Conservation (phyloP, 2,329 filamentous ascomycete genomes). For the Pseudohalonectria lignicola region DNA sequence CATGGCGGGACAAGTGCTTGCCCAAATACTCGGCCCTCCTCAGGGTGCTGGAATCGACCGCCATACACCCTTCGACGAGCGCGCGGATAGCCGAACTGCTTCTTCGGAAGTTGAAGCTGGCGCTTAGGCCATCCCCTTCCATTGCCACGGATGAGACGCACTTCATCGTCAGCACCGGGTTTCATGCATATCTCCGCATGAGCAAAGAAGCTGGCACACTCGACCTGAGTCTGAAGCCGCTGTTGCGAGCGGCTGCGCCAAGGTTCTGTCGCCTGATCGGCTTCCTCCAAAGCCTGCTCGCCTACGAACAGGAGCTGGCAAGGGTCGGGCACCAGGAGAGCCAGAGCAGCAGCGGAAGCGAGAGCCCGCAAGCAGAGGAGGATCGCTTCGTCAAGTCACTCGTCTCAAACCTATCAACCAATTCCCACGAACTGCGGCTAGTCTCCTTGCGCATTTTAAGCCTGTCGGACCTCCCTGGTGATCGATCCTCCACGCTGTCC, state of each 20-base stretch:
- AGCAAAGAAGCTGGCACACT: conserved; percentile 45
- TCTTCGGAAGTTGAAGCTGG: conserved; percentile 53
- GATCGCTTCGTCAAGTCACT: conserved; percentile 54
- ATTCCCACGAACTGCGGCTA: conserved; percentile 64
- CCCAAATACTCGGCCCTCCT: conserved; percentile 59
- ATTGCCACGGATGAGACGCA: conserved; percentile 47
- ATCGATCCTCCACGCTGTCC: conserved; percentile 33
- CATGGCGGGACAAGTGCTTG: conserved; percentile 51
- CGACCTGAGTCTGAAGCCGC: conserved; percentile 50
- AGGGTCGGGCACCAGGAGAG: conserved; percentile 12
- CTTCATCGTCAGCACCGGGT: conserved; percentile 66
- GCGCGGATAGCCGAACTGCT: conserved; percentile 55
- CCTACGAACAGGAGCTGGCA: conserved; percentile 34
- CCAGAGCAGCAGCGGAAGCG: conserved; percentile 17
- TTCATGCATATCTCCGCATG: conserved; percentile 61
- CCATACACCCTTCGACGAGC: conserved; percentile 54
- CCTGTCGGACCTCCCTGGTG: conserved; percentile 49
- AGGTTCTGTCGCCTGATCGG: conserved; percentile 53
- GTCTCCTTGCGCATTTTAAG: conserved; percentile 63
- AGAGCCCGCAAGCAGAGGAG: conserved; percentile 41
- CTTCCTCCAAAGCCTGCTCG: conserved; percentile 53
- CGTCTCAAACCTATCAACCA: conserved; percentile 61
- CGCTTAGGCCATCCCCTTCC: conserved; percentile 49
- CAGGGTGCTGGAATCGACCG: conserved; percentile 48
- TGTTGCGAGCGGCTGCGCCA: conserved; percentile 54